Evolutionary conservation across 495 filamentous ascomycete species (phyloP).

Genomic region (Annulohypoxylon stygium): DNA sequence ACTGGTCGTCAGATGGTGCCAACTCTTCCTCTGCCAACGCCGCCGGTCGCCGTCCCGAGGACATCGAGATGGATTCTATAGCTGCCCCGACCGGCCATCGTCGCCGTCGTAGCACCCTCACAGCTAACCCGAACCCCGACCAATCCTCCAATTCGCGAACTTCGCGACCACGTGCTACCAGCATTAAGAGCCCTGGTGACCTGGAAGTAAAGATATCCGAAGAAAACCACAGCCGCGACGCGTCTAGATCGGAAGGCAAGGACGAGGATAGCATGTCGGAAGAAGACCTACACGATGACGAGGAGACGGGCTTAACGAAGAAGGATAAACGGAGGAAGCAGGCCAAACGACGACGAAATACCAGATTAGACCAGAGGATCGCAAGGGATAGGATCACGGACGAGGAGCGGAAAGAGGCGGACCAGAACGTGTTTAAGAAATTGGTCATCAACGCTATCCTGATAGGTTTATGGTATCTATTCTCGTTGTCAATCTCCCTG

Average conservation of each 20-base stretch:
- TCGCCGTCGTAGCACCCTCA: constrained; percentile 70
- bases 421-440: constrained; percentile 76
- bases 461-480: constrained; percentile 92
- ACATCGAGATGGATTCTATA: constrained; percentile 64
- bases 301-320: constrained; percentile 86
- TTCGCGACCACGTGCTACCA: constrained; percentile 63
- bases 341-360: constrained; percentile 73
- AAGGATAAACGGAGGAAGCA: constrained; percentile 75
- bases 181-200: constrained; percentile 51
- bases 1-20: constrained; percentile 49
- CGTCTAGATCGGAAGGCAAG: constrained; percentile 42
- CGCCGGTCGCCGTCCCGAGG: constrained; percentile 49
- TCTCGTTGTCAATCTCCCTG: constrained; percentile 94
- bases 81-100: constrained; percentile 62
- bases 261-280: constrained; percentile 63
- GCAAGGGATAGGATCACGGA: constrained; percentile 67
- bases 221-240: constrained; percentile 50
- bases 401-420: constrained; percentile 76
- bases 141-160: constrained; percentile 59
- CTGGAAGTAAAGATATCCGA: constrained; percentile 58
- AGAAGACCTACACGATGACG: constrained; percentile 85
- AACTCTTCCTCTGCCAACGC: constrained; percentile 43
- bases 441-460: constrained; percentile 78
- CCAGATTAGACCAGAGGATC: constrained; percentile 80
- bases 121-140: constrained; percentile 56